These are phyloP conservation scores for Pseudogymnoascus sp. DNA, from an alignment of 2,329 filamentous ascomycete species.

Conservation along the genomic window DNA sequence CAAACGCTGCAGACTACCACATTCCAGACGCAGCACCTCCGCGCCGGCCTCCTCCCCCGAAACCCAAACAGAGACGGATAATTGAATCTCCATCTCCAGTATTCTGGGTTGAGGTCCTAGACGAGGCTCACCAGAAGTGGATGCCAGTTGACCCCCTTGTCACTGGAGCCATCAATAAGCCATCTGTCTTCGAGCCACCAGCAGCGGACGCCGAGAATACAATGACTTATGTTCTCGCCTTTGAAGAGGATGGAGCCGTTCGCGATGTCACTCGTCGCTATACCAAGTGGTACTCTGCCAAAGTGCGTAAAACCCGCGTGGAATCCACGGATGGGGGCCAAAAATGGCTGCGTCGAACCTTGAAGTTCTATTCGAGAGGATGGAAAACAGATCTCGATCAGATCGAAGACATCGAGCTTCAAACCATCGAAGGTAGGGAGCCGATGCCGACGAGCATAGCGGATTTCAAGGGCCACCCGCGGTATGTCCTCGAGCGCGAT, in stretches of 20 bases:
- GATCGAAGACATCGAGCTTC: conserved; percentile 72
- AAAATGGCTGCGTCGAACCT: conserved; percentile 45
- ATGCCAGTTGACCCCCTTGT: conserved; percentile 78
- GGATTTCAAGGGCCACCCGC: conserved; percentile 80
- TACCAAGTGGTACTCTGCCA: conserved; percentile 79
- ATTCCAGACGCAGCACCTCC: conserved; percentile 34
- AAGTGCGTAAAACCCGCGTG: conserved; percentile 74
- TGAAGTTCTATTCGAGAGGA: conserved; percentile 40
- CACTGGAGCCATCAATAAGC: conserved; percentile 68
- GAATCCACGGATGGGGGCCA: conserved; percentile 49
- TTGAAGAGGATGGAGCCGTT: conserved; percentile 69
- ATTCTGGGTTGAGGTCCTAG: conserved; percentile 92
- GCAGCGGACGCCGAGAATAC: conserved; percentile 66
- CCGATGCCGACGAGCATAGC: conserved; percentile 77
- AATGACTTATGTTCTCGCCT: conserved; percentile 77
- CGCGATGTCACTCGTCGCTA: conserved; percentile 86
- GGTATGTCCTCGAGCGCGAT: conserved; percentile 79
- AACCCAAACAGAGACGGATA: conserved; percentile 36
- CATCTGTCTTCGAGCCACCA: conserved; percentile 73
- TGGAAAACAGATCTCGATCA: conserved; percentile 61
- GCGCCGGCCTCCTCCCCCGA: conserved; percentile 28
- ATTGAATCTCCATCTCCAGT: conserved; percentile 71
- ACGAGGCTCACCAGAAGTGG: conserved; percentile 84
- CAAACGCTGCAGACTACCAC: conserved; percentile 41
- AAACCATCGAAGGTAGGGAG: conserved; percentile 63